Conservation (phyloP, 2,329 filamentous ascomycete species). For the Raffaelea ambrosiae region DNA sequence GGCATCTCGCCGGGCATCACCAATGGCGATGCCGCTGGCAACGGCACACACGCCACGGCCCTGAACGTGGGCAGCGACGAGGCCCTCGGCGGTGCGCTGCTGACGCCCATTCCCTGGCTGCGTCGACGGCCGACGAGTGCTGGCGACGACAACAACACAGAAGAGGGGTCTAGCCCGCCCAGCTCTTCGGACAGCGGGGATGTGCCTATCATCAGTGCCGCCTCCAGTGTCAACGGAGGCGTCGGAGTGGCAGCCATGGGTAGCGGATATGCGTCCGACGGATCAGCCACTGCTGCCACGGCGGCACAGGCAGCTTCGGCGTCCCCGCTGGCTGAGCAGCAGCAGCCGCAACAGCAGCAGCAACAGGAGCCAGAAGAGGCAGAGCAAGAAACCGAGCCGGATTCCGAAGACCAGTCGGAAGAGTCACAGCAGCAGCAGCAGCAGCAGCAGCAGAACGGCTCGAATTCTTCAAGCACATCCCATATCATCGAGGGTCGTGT, state of each 20-base stretch:
- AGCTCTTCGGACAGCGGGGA: constrained; percentile 9
- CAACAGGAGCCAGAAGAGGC: constrained; percentile 1
- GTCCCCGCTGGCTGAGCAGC: not conserved
- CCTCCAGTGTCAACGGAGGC: constrained; percentile 9
- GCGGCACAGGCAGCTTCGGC: constrained; percentile 5
- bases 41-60: not conserved
- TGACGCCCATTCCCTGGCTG: constrained; percentile 94
- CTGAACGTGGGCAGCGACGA: constrained; percentile 69
- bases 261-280: not conserved
- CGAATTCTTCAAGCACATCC: not conserved
- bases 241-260: constrained; percentile 10
- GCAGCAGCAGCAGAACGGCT: constrained; percentile 11
- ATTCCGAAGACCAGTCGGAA: not conserved
- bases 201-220: not conserved
- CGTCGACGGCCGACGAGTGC: constrained; percentile 24
- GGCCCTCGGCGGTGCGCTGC: constrained; percentile 75
- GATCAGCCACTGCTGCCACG: not conserved
- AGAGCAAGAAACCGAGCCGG: constrained; percentile 4
- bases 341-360: no score
- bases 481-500: constrained; percentile 46
- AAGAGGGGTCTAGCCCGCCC: constrained; percentile 12
- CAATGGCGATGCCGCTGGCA: constrained; percentile 15
- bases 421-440: constrained; percentile 6
- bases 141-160: constrained; percentile 10
- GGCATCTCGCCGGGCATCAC: constrained; percentile 31